Base-by-base conservation (phyloP, 306 rosid genomes). In the Pterocarpus santalinus region DNA sequence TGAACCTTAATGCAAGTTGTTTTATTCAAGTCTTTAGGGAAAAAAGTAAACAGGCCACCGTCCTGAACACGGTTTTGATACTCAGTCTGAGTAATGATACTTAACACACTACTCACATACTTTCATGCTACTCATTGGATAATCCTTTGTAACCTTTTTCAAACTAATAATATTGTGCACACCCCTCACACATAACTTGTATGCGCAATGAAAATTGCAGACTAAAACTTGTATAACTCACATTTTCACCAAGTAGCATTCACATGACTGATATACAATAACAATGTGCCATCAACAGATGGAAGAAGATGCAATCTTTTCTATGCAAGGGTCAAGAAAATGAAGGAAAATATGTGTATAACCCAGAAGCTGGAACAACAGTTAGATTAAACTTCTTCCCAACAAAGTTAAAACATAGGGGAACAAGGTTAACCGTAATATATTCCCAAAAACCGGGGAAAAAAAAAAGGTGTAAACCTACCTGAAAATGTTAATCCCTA, bases 401-500 rank as follows among this genome's bases (percentile, higher is more conserved):
- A 57, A 38, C 43, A 81, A 81, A 39, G 3, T 32, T 61, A 82
- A 83, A 80, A 77, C 79, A 63, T 7, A 64, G 82, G 47, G 68
- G 77, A 44, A 67, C 83, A 57, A 36, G 46, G 66, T 65, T 80
- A 81, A 69, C 72, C 35, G 8, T 33, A 38, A 39, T 61, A 76
- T 71, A 38, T 63, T 64, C 43, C 61, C 32, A 15, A 3, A 2
- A 22, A 41, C 5, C 28, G 28, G 28, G 28, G 41, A 3, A 41
- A 12, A 38, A 8, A 17, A 39, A 4, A 14, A 16, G 4, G 17
- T 13, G 36, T 53, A 56, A 72, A 65, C 66, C 69, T 22, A 30
- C 70, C 30, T 52, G 61, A 69, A 51, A 71, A 52, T 79, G 73
- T 81, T 83, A 91, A 47, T 87, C 89, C 76, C 84, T 86, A 53